Evolutionary conservation across 2,329 filamentous ascomycete genomes (phyloP), one percentile per base, ranked within the genome.

Genomic region (Graphilbum sp.): DNA sequence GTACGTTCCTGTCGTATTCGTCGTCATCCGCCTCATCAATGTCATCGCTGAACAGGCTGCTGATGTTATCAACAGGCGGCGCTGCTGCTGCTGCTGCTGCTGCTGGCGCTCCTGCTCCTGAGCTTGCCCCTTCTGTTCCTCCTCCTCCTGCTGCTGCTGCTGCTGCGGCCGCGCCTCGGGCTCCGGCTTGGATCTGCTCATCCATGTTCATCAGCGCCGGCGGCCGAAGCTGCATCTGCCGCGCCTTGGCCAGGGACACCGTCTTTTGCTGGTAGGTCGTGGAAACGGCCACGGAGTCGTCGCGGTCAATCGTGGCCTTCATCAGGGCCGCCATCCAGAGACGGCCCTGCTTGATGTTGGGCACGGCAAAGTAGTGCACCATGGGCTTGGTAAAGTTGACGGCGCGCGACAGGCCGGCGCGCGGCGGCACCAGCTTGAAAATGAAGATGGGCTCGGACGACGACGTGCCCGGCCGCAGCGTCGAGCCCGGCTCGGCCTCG

Each of bases 271-370:
- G 88, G 59, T 96, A 96, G 4, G 86, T 94, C 4, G 83, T 90
- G 17, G 84, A 86, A 43, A 94, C 78, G 10, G 79, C 73, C 43
- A 80, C 72, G 4, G 72, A 72, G 50, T 80, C 75, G 49, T 98
- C 90, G 43, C 88, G 79, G 53, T 96, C 88, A 49, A 98, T 98
- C 2, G 90, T 98, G 11, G 90, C 90, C 61, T 98, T 98, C 84
- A 98, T 93, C 37, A 98, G 63, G 6, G 90, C 90, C 5, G 86
- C 90, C 90, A 98, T 98, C 90, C 90, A 98, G 31, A 92, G 63
- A 12, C 90, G 76, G 15, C 90, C 90, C 52, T 90, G 75, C 49
- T 84, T 76, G 41, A 95, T 64, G 49, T 81, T 94, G 37, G 92
- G 87, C 18, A 95, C 86, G 5, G 92, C 90, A 56, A 98, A 98